Conservation (phyloP, 2,329 filamentous ascomycete species). For the Didymellaceae sp. region DNA sequence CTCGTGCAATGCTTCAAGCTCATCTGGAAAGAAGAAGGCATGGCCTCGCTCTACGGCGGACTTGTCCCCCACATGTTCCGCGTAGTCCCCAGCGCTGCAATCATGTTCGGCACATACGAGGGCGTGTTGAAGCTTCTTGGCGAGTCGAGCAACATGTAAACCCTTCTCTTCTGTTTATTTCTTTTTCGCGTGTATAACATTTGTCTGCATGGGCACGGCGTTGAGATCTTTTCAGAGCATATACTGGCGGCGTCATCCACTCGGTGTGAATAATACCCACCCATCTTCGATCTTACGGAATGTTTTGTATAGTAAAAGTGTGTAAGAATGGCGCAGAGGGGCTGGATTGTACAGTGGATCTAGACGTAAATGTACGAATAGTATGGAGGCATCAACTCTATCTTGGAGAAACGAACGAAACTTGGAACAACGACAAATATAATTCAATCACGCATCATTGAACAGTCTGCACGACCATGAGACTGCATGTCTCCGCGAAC, state of each 20-base stretch:
- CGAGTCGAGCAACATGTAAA: constrained; percentile 50
- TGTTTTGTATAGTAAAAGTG: constrained; percentile 14
- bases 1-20: constrained; percentile 86
- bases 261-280: constrained; percentile 15
- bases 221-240: constrained; percentile 12
- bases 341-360: not conserved
- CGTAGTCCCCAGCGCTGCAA: constrained; percentile 89
- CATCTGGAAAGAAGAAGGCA: constrained; percentile 86
- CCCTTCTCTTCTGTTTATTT: not conserved
- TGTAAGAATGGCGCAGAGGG: not conserved
- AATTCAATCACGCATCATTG: not conserved
- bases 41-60: constrained; percentile 86
- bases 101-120: constrained; percentile 91
- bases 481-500: not conserved
- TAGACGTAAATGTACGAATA: constrained; percentile 11
- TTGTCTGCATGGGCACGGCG: constrained; percentile 18
- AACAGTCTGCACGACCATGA: not conserved
- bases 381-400: constrained; percentile 11
- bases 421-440: constrained; percentile 3
- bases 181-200: constrained; percentile 16
- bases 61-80: constrained; percentile 90
- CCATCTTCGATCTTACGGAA: constrained; percentile 7
- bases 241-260: constrained; percentile 13
- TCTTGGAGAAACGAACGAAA: constrained; percentile 2
- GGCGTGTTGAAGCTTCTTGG: constrained; percentile 57